Evolutionary conservation across 169 alveolate species (phyloP).

Genomic region (Eimeria praecox): DNA sequence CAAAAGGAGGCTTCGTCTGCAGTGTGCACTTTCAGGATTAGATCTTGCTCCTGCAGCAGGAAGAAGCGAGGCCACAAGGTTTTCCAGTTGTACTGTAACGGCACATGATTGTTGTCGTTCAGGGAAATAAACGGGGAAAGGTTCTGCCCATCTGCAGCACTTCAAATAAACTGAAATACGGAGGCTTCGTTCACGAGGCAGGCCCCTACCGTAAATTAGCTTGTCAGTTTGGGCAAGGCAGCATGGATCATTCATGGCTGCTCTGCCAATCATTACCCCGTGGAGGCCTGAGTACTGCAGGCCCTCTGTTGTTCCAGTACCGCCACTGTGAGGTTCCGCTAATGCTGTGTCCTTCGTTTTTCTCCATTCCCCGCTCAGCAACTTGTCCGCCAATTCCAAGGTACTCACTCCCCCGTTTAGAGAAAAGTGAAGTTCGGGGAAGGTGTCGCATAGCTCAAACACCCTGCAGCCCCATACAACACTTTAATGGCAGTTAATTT

Average conservation of each 20-base stretch:
- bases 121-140: not conserved
- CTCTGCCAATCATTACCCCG: slow-evolving; percentile 89
- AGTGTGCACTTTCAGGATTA: slow-evolving; percentile 32
- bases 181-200: not conserved
- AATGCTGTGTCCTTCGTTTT: not conserved
- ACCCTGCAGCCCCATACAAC: slow-evolving; percentile 87
- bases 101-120: not conserved
- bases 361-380: slow-evolving; percentile 83
- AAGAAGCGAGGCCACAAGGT: not conserved
- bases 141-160: not conserved
- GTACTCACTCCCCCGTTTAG: slow-evolving; percentile 96
- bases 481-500: not conserved
- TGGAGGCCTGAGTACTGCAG: slow-evolving; percentile 2
- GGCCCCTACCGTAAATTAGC: slow-evolving; percentile 78
- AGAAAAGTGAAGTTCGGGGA: slow-evolving; percentile 94
- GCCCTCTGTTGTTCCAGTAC: not conserved
- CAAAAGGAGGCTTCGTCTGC: slow-evolving; percentile 56
- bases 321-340: not conserved
- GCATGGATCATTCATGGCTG: slow-evolving; percentile 84
- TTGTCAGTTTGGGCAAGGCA: slow-evolving; percentile 82
- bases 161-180: too few species aligned
- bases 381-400: slow-evolving; percentile 86
- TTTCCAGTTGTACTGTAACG: not conserved
- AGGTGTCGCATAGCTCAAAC: slow-evolving; percentile 89
- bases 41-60: slow-evolving; percentile 2